These are phyloP conservation scores for Citrus maxima DNA, from an alignment of 345 rosid species.

Conservation along the genomic window DNA sequence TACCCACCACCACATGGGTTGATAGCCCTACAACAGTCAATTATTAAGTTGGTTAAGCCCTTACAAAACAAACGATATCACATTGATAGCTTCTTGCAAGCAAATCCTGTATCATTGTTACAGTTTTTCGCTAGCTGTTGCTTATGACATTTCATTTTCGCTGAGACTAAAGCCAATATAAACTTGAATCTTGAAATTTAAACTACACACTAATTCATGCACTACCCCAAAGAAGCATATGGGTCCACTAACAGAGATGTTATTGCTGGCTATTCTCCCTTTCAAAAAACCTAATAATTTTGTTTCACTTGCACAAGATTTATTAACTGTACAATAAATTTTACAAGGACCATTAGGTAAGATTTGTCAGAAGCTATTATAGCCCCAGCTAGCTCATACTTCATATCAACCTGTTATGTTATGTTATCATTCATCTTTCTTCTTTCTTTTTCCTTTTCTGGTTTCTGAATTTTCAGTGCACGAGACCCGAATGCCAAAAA, in stretches of 20 bases:
- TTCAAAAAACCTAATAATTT: conserved; percentile 1
- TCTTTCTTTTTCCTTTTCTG: neutral
- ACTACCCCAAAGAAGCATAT: conserved; percentile 9
- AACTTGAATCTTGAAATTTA: neutral
- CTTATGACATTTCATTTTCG: conserved; percentile 27
- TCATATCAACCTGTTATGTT: neutral
- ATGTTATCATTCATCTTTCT: neutral
- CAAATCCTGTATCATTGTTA: conserved; percentile 6
- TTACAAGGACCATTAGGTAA: neutral
- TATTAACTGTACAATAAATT: neutral
- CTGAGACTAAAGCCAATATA: neutral
- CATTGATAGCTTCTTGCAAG: conserved; percentile 12
- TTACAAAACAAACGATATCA: conserved; percentile 7
- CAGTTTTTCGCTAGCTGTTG: conserved; percentile 25
- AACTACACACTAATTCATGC: neutral
- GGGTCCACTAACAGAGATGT: conserved; percentile 19
- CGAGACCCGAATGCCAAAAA: neutral
- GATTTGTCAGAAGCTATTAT: conserved; percentile 15
- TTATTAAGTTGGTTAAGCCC: conserved; percentile 38
- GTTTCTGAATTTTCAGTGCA: neutral
- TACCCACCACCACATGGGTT: conserved; percentile 31
- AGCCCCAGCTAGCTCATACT: neutral
- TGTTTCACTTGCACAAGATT: neutral
- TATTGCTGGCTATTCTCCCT: conserved; percentile 4
- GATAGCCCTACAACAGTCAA: conserved; percentile 29